Conservation (phyloP, 2,329 filamentous ascomycete genomes). For the Coniochaeta ligniaria region DNA sequence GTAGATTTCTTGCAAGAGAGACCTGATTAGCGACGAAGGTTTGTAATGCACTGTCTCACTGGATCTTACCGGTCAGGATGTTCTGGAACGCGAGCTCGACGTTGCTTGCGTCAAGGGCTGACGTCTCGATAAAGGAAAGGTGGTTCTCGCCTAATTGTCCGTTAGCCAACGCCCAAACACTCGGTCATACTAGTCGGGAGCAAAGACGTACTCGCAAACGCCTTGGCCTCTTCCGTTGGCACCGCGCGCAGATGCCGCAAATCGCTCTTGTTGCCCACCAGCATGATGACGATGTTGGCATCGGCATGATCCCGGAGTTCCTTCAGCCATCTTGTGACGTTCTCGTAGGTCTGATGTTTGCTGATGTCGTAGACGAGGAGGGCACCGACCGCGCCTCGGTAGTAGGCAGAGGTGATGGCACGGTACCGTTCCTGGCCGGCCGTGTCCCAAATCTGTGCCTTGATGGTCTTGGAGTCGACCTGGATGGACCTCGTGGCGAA, state of each 20-base stretch:
- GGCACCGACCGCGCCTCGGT: constrained; percentile 93
- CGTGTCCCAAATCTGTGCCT: constrained; percentile 99
- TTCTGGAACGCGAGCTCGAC: constrained; percentile 99
- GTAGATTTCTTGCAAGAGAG: constrained; percentile 79
- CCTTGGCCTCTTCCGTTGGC: constrained; percentile 94
- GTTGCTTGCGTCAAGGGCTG: constrained; percentile 96
- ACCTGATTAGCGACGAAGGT: constrained; percentile 1
- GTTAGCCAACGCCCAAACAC: neutral
- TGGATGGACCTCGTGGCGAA: constrained; percentile 98
- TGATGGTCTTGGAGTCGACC: constrained; percentile 99
- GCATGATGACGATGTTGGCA: constrained; percentile 98
- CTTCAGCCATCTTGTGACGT: constrained; percentile 98
- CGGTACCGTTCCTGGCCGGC: constrained; percentile 98
- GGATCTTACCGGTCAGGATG: constrained; percentile 83
- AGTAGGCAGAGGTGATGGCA: constrained; percentile 98
- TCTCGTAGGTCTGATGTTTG: constrained; percentile 99
- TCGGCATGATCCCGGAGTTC: constrained; percentile 97
- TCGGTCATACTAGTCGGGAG: neutral
- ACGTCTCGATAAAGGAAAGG: constrained; percentile 98
- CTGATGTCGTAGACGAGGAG: constrained; percentile 99
- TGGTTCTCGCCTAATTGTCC: constrained; percentile 76
- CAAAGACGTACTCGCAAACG: constrained; percentile 74
- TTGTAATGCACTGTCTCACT: neutral
- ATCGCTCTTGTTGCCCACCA: constrained; percentile 99
- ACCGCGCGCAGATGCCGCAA: constrained; percentile 96